Evolutionary conservation across 2,329 filamentous ascomycete species (phyloP).

Genomic region (Teratosphaeria nubilosa): DNA sequence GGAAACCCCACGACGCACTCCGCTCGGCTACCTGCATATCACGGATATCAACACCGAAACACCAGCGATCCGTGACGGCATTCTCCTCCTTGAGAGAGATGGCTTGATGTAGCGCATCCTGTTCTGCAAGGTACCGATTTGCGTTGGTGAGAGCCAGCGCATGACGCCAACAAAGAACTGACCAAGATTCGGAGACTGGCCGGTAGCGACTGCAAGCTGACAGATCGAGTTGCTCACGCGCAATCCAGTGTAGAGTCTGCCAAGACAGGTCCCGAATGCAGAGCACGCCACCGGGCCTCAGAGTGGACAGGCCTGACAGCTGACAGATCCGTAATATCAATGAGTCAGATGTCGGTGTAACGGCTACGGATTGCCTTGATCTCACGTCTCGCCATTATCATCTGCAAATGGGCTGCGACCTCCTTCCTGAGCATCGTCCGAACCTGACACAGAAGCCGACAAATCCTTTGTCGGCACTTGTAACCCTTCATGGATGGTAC

Average conservation of each 20-base stretch:
- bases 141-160: background rate
- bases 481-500: background rate
- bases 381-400: slow-evolving; percentile 6
- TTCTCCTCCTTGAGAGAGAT: background rate
- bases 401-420: slow-evolving; percentile 9
- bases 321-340: background rate
- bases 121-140: background rate
- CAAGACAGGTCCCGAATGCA: background rate
- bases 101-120: background rate
- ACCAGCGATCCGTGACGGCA: background rate
- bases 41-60: background rate
- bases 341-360: background rate
- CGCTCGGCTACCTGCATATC: slow-evolving; percentile 5
- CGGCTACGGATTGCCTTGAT: background rate
- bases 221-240: background rate
- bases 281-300: no score
- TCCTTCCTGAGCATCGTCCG: slow-evolving; percentile 3
- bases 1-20: background rate
- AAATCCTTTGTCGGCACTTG: slow-evolving; percentile 3
- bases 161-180: background rate
- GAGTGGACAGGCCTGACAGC: background rate
- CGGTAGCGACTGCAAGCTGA: background rate
- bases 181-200: background rate
- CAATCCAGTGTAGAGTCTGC: background rate
- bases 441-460: slow-evolving; percentile 4